Base-by-base conservation (phyloP, 176 grass and related monocot genomes). In the Pontederia paniculata region DNA sequence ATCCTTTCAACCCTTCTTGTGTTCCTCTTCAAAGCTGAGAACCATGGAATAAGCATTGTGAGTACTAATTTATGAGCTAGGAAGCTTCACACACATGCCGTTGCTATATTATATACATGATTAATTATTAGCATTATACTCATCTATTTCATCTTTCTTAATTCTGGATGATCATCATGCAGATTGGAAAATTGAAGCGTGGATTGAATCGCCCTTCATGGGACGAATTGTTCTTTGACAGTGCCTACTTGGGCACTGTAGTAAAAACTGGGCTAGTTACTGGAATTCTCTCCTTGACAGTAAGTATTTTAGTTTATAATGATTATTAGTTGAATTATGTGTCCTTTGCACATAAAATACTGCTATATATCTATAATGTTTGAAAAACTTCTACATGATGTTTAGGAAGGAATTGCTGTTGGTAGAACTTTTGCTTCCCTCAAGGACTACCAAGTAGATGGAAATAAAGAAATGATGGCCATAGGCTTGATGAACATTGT, bases 401-500 rank as follows among this genome's bases (percentile, higher is more conserved):
- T 20, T 21, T 60, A 97, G 91, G 91, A 97, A 72, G 91, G 91
- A 72, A 70, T 90, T 47, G 91, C 91, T 13, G 86, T 86, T 62
- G 91, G 91, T 48, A 89, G 91, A 70, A 89, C 91, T 50, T 97
- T 97, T 73, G 91, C 91, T 54, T 87, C 91, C 46, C 47, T 90
- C 3, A 86, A 80, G 17, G 83, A 78, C 65, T 97, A 97, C 77
- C 79, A 87, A 73, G 79, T 97, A 11, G 91, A 97, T 23, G 91
- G 86, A n/a, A 97, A 97, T 73, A 97, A 97, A 62, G 91, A 97
- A 58, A 97, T 97, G 91, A 97, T 90, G 91, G 85, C 86, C 56
- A 89, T 97, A 50, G 91, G 91, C 11, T 74, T 97, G 51, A 97
- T 97, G 91, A 97, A 97, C 77, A 70, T 97, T 48, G 91, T 97